These are phyloP conservation scores for Cercospora nicotianae DNA, from an alignment of 2,329 filamentous ascomycete species.

Conservation along the genomic window DNA sequence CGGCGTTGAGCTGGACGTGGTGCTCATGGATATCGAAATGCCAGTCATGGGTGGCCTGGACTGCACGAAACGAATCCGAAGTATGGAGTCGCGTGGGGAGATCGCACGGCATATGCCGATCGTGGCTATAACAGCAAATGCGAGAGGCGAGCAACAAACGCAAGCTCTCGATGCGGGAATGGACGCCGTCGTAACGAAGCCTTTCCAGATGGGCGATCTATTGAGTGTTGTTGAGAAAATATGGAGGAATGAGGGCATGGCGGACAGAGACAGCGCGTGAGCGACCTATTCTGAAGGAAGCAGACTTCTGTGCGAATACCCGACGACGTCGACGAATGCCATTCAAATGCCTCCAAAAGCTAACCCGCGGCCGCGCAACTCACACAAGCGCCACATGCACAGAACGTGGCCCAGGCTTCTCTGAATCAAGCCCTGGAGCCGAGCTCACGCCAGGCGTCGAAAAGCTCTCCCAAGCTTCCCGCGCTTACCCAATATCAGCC, in stretches of 20 bases:
- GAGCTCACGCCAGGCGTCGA: conserved; percentile 1
- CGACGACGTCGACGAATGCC: background rate
- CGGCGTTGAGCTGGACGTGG: conserved; percentile 22
- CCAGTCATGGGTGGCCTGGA: conserved; percentile 36
- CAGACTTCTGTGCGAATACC: background rate
- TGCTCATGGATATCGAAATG: conserved; percentile 39
- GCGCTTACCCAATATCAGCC: conserved; percentile 2
- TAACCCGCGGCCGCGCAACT: background rate
- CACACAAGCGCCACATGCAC: background rate
- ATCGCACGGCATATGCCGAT: conserved; percentile 62
- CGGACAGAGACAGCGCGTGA: background rate
- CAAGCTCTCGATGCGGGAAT: conserved; percentile 71
- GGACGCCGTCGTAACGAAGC: conserved; percentile 53
- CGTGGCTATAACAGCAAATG: conserved; percentile 74
- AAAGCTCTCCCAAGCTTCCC: conserved; percentile 8
- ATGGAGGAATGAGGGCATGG: background rate
- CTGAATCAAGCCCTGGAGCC: conserved; percentile 12
- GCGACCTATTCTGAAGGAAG: background rate
- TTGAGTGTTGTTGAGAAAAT: conserved; percentile 46
- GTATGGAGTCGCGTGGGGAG: conserved; percentile 47
- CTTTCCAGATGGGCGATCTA: conserved; percentile 44
- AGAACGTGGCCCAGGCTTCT: conserved; percentile 1
- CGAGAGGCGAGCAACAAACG: conserved; percentile 55
- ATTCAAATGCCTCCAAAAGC: background rate
- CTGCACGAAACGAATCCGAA: conserved; percentile 31